These are phyloP conservation scores for Acorus calamus DNA, from an alignment of 106 monocot genomes.

Conservation along the genomic window DNA sequence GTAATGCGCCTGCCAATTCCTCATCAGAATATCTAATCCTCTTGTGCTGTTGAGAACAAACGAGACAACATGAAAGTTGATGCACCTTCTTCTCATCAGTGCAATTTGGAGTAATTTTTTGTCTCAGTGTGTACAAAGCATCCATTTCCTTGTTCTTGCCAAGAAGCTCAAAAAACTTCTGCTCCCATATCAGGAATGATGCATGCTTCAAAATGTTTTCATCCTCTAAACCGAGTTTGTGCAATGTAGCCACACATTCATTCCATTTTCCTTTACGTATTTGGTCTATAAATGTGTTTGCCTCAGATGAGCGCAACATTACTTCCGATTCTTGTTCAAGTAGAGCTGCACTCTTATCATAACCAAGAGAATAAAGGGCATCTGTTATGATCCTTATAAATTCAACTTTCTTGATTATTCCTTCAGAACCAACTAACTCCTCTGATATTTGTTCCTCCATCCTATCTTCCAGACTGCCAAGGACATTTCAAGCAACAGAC, in stretches of 20 bases:
- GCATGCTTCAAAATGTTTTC: constrained; percentile 19
- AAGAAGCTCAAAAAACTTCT: constrained; percentile 34
- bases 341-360: constrained; percentile 30
- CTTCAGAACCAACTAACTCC: constrained; percentile 23
- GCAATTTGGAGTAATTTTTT: constrained; percentile 24
- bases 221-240: constrained; percentile 18
- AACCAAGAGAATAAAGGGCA: no score
- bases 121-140: constrained; percentile 28
- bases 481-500: no score
- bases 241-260: constrained; percentile 19
- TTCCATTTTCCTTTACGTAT: constrained; percentile 29
- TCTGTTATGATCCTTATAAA: no score
- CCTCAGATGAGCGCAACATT: constrained; percentile 16
- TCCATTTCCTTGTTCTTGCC: constrained; percentile 18
- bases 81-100: constrained; percentile 15
- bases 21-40: constrained; percentile 2
- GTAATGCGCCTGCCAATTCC: constrained; percentile 6
- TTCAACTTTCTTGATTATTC: no score
- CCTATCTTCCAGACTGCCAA: constrained; percentile 2
- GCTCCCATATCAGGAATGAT: constrained; percentile 31
- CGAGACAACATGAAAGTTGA: constrained; percentile 21
- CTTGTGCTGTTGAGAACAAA: constrained; percentile 10
- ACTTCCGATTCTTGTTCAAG: constrained; percentile 35
- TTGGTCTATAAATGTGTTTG: constrained; percentile 22
- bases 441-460: constrained; percentile 16